Base-by-base conservation (phyloP, 352 stramenopile species). In the Pythium brassicae region DNA sequence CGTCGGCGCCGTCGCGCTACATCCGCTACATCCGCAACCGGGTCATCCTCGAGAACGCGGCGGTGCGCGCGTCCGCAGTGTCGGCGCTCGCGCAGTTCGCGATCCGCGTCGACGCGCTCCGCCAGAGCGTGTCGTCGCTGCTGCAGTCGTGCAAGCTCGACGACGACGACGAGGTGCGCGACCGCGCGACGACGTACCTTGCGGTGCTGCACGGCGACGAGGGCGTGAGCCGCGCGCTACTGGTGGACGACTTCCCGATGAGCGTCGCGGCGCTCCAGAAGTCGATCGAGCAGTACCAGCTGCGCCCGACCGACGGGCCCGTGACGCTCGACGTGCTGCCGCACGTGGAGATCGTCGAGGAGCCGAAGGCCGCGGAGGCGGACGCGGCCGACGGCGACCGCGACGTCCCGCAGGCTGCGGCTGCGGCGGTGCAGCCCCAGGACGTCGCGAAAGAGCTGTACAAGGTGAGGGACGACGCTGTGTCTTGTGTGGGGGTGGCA, bases 21-120 rank as follows among this genome's bases (percentile, higher is more conserved):
- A 99, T 99, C 65, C 94, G 97, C 51, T 99, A 99, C 72, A 98
- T 99, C 52, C 99, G 98, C 74, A 99, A 99, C 83, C 93, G 97
- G 45, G 87, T 99, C 46, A 99, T 99, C 69, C 72, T 99, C 25
- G 97, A 99, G 71, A 99, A 99, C 69, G 89, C 97, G 0, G 76
- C 89, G 12, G 94, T 99, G 46, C 86, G 97, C 47, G 97, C 97
- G 11, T 97, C 97, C 12, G 97, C 97, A 3, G 92, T 99, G 48
- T 93, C 88, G 20, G 92, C 97, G 22, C 81, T 99, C 7, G 84
- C 92, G 19, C 96, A 98, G 62, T 99, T 99, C 78, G 97, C 94
- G 6, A 95, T 97, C 43, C 74, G 79, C 23, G 93, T 98, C 39
- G 89, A 96, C 7, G 90, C 85, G 20, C 85, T 99, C 4, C 78